These are phyloP conservation scores for Atkinsonella texensis DNA, from an alignment of 2,329 filamentous ascomycete genomes.

Conservation along the genomic window DNA sequence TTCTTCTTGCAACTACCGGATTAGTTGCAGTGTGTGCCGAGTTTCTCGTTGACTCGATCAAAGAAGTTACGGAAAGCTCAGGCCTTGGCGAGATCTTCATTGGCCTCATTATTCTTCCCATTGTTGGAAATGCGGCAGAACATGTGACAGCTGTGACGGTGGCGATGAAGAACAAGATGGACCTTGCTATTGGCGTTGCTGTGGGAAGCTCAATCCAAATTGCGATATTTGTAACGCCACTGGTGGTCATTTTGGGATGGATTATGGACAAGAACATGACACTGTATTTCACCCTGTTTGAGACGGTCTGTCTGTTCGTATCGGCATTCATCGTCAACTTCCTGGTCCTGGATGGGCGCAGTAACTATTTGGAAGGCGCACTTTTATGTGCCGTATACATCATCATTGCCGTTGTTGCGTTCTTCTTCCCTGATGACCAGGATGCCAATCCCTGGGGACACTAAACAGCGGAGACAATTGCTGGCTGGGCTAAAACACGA, in stretches of 20 bases:
- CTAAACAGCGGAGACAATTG: neutral
- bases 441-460: constrained; percentile 32
- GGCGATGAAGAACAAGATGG: constrained; percentile 66
- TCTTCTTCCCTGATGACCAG: constrained; percentile 47
- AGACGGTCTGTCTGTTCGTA: constrained; percentile 78
- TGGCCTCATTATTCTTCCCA: constrained; percentile 59
- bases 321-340: constrained; percentile 82
- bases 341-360: constrained; percentile 71
- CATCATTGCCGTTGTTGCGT: constrained; percentile 55
- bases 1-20: constrained; percentile 51
- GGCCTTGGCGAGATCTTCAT: constrained; percentile 55
- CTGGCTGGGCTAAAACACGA: neutral
- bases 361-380: constrained; percentile 76
- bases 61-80: constrained; percentile 44
- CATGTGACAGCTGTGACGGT: constrained; percentile 61
- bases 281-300: constrained; percentile 78
- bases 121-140: constrained; percentile 63
- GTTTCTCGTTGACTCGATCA: constrained; percentile 57
- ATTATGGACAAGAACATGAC: constrained; percentile 56
- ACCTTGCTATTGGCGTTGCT: constrained; percentile 60
- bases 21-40: constrained; percentile 59
- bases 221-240: constrained; percentile 56
- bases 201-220: constrained; percentile 63
- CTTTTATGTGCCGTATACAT: constrained; percentile 54
- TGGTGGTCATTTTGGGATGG: constrained; percentile 63